Evolutionary conservation across 805 yeast genomes (phyloP).

Genomic region (Candida arabinofermentans): DNA sequence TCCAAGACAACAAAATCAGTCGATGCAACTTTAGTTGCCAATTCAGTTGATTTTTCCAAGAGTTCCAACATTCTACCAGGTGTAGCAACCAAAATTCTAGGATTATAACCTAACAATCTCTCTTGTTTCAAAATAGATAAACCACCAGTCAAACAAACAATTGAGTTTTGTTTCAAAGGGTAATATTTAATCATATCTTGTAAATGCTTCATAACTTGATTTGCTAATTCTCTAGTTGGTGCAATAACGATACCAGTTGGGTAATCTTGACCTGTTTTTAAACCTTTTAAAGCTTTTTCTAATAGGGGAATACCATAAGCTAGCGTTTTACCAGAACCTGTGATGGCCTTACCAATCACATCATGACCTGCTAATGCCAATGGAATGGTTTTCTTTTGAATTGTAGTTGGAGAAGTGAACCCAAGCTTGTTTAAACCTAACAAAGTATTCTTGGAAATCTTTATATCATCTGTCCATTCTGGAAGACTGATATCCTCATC

Average conservation of each 20-base stretch:
- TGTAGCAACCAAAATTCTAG: constrained; percentile 85
- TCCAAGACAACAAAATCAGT: constrained; percentile 66
- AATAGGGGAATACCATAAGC: constrained; percentile 94
- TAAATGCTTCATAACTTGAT: constrained; percentile 84
- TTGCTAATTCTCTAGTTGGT: constrained; percentile 96
- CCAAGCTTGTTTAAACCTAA: constrained; percentile 57
- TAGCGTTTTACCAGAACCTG: constrained; percentile 96
- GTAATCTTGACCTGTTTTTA: constrained; percentile 17
- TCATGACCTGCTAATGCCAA: constrained; percentile 68
- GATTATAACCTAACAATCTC: constrained; percentile 66
- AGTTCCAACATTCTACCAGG: constrained; percentile 91
- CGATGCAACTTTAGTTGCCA: constrained; percentile 38
- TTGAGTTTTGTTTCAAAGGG: constrained; percentile 43
- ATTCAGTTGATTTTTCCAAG: constrained; percentile 55
- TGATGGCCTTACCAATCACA: constrained; percentile 92
- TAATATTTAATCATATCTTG: constrained; percentile 48
- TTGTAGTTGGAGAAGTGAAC: constrained; percentile 74
- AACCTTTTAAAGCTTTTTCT: constrained; percentile 47
- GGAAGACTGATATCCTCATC: constrained; percentile 47
- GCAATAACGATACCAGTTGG: constrained; percentile 83
- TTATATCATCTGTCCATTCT: constrained; percentile 46
- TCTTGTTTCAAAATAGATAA: constrained; percentile 91
- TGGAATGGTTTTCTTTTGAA: constrained; percentile 77
- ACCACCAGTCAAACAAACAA: constrained; percentile 89
- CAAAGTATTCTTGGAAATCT: constrained; percentile 52